Conservation (phyloP, 2,329 filamentous ascomycete species). For the Aspergillus transmontanensis region DNA sequence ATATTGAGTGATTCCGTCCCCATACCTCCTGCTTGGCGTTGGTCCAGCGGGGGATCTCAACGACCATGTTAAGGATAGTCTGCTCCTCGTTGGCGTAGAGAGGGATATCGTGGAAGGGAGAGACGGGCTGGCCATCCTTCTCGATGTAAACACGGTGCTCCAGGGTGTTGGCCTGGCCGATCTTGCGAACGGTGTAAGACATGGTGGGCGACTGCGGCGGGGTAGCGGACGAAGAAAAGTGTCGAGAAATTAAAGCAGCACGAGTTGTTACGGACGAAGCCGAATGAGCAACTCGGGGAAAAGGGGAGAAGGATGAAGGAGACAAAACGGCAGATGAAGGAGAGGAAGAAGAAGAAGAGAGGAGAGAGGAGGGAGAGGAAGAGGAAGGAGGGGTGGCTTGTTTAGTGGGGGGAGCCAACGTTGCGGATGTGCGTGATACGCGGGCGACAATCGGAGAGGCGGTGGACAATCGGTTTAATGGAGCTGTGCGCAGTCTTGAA, state of each 20-base stretch:
- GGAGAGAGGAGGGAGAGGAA: constrained; percentile 16
- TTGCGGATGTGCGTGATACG: constrained; percentile 39
- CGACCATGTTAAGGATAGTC: constrained; percentile 97
- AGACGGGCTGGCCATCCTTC: constrained; percentile 92
- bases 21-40: constrained; percentile 98
- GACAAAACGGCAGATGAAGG: constrained; percentile 13
- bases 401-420: constrained; percentile 46
- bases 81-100: constrained; percentile 96
- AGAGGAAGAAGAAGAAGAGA: constrained; percentile 28
- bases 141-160: constrained; percentile 98
- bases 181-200: constrained; percentile 78
- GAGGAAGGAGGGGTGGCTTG: constrained; percentile 33
- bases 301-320: constrained; percentile 17
- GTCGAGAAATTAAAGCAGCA: constrained; percentile 50
- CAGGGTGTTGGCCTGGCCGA: constrained; percentile 86
- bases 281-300: constrained; percentile 21
- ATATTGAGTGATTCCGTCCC: constrained; percentile 1
- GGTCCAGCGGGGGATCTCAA: constrained; percentile 99
- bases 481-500: constrained; percentile 22
- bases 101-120: constrained; percentile 97
- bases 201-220: constrained; percentile 33
- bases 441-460: constrained; percentile 31
- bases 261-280: constrained; percentile 33
- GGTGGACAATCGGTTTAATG: constrained; percentile 41
- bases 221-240: constrained; percentile 47